These are phyloP conservation scores for Cornus florida DNA, from an alignment of 148 eudicot species.

Conservation along the genomic window DNA sequence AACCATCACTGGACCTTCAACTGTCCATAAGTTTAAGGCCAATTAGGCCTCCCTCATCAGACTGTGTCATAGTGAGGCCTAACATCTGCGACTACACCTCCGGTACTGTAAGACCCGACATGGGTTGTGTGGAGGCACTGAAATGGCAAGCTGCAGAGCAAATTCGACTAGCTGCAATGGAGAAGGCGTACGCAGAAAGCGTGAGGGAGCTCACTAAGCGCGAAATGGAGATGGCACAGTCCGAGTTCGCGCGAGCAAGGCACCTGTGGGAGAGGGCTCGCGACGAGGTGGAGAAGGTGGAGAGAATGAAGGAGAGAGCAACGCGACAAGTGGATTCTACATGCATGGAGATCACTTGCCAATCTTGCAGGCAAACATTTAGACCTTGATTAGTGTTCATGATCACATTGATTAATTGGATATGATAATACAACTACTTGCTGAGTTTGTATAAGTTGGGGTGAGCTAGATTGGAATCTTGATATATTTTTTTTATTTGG, in stretches of 20 bases:
- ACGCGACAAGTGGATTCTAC: conserved; percentile 25
- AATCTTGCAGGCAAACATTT: conserved; percentile 81
- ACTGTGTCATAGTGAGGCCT: neutral
- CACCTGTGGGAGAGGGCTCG: conserved; percentile 79
- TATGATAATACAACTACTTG: no score
- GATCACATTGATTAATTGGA: no score
- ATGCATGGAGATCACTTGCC: conserved; percentile 87
- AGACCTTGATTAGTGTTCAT: conserved; percentile 24
- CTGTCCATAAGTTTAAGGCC: conserved; percentile 64
- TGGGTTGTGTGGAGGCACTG: conserved; percentile 40
- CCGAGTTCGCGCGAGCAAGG: conserved; percentile 81
- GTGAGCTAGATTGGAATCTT: no score
- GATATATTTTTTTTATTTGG: neutral
- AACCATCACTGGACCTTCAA: conserved; percentile 68
- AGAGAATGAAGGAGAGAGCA: conserved; percentile 59
- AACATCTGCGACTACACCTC: neutral
- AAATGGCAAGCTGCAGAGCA: conserved; percentile 89
- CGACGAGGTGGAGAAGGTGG: conserved; percentile 64
- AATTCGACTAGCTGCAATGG: conserved; percentile 66
- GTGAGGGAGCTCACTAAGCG: conserved; percentile 74
- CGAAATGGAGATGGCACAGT: conserved; percentile 83
- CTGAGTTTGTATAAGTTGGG: no score
- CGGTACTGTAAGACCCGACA: neutral
- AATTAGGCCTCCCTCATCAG: conserved; percentile 6
- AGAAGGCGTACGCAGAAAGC: conserved; percentile 87